Evolutionary conservation across 2,329 filamentous ascomycete genomes (phyloP), one percentile per base, ranked within the genome.

Genomic region (Tolypocladium capitatum): DNA sequence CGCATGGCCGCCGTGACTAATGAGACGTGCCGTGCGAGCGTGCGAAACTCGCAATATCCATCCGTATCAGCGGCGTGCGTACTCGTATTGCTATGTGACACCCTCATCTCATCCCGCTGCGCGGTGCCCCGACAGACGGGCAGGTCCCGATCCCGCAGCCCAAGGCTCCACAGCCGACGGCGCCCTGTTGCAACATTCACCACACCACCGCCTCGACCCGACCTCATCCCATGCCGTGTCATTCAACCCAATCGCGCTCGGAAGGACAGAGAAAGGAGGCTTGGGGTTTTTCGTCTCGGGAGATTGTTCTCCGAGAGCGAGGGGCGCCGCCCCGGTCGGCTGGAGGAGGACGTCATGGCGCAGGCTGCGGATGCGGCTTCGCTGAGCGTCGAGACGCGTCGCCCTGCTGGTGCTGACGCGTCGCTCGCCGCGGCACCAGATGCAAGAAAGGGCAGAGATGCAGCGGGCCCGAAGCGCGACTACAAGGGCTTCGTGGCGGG

Each of bases 401-500:
- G n/a, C 31, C 46, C 20, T 38, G 20, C 35, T 14, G 35, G 3
- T 16, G 20, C 35, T 9, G n/a, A n/a, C n/a, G n/a, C n/a, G n/a
- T n/a, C n/a, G n/a, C n/a, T n/a, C n/a, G 24, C 24, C 5, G 24
- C 24, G 27, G 27, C 6, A 6, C 27, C 27, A 27, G 4, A 5
- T 4, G 27, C 27, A 6, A 5, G 27, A 4, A 4, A 6, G 27
- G 5, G 27, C 27, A 5, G 6, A 5, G 27, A 27, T 1, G 16
- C 33, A 2, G 13, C 48, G 28, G 40, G 48, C 9, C 38, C 50
- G 32, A 49, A 56, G 52, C 57, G 76, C 71, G 55, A 83, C 62
- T 97, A 96, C 72, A 90, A 87, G 60, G 92, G 91, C n/a, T 98
- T 97, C 63, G 87, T 96, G 28, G 92, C 87, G 1, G 92, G 92